Evolutionary conservation across 1,284 basidiomycete genomes (phyloP).

Genomic region (Lentinula novae-zelandiae): DNA sequence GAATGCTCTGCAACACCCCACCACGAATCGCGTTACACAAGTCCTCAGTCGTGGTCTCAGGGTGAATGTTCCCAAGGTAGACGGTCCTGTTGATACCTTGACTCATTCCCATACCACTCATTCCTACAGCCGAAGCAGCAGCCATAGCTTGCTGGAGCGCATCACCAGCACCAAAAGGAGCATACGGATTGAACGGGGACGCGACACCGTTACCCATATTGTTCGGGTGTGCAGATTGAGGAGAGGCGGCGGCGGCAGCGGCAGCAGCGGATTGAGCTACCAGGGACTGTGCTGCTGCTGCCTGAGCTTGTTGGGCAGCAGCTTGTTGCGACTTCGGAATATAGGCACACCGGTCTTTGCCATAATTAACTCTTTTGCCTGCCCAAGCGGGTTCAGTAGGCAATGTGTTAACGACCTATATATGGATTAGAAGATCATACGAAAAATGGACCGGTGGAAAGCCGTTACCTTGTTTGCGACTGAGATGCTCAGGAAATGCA

Average conservation of each 20-base stretch:
- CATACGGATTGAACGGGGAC: conserved; percentile 56
- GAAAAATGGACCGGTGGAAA: neutral
- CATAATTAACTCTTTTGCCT: conserved; percentile 93
- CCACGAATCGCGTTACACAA: conserved; percentile 92
- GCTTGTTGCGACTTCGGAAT: conserved; percentile 88
- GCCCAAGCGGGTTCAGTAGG: conserved; percentile 88
- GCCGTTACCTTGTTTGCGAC: conserved; percentile 81
- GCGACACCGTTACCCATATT: conserved; percentile 12
- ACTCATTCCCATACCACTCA: conserved; percentile 23
- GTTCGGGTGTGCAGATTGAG: conserved; percentile 5
- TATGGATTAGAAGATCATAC: neutral
- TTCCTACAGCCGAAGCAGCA: conserved; percentile 14
- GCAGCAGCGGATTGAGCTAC: conserved; percentile 56
- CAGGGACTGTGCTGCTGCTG: conserved; percentile 76
- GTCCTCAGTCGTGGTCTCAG: conserved; percentile 89
- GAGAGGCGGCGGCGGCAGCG: conserved; percentile 25
- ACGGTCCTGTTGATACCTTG: conserved; percentile 82
- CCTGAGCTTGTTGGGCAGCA: conserved; percentile 77
- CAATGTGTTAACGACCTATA: conserved; percentile 82
- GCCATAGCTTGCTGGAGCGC: conserved; percentile 15
- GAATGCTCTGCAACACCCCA: conserved; percentile 85
- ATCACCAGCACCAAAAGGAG: conserved; percentile 47
- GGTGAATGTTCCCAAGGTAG: conserved; percentile 92
- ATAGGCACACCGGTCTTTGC: conserved; percentile 94
- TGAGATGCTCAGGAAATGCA: conserved; percentile 92